Conservation (phyloP, 2,329 filamentous ascomycete species). For the Remersonia thermophila region DNA sequence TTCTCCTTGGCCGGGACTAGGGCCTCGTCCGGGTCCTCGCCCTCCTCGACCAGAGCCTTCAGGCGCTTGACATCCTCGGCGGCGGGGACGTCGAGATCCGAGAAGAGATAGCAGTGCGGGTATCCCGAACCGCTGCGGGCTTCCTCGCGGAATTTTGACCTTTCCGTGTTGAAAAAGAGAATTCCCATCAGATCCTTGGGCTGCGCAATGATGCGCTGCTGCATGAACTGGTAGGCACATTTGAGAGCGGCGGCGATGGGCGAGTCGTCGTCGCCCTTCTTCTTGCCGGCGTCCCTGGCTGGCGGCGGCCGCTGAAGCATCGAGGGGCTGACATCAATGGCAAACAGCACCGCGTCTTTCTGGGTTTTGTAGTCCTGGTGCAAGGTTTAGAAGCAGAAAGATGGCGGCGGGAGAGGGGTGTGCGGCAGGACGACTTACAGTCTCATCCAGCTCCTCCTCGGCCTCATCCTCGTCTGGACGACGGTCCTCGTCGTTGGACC, state of each 20-base stretch:
- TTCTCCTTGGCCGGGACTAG: conserved; percentile 56
- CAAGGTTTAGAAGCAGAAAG: conserved; percentile 5
- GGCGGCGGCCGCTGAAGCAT: conserved; percentile 61
- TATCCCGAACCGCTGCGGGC: conserved; percentile 52
- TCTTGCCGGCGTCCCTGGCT: conserved; percentile 41
- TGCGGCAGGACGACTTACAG: conserved; percentile 11
- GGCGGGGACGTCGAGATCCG: conserved; percentile 75
- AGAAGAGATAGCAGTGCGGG: conserved; percentile 84
- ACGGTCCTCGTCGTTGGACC: conserved; percentile 32
- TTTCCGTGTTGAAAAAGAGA: conserved; percentile 77
- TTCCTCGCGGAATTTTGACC: conserved; percentile 65
- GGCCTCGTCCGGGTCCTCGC: conserved; percentile 56
- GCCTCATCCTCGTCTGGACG: conserved; percentile 54
- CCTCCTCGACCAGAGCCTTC: conserved; percentile 64
- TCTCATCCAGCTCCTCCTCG: conserved; percentile 41
- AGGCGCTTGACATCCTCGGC: conserved; percentile 77
- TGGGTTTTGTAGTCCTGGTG: conserved; percentile 71
- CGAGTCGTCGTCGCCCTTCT: conserved; percentile 72
- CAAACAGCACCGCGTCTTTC: conserved; percentile 97
- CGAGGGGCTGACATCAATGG: conserved; percentile 78
- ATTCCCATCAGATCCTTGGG: conserved; percentile 97
- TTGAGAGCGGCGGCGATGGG: conserved; percentile 76
- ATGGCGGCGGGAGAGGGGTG: background rate
- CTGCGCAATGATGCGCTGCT: conserved; percentile 94
- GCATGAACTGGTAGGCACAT: conserved; percentile 90